Base-by-base conservation (phyloP, 2,329 filamentous ascomycete species). In the Rhexocercosporidium sp. region DNA sequence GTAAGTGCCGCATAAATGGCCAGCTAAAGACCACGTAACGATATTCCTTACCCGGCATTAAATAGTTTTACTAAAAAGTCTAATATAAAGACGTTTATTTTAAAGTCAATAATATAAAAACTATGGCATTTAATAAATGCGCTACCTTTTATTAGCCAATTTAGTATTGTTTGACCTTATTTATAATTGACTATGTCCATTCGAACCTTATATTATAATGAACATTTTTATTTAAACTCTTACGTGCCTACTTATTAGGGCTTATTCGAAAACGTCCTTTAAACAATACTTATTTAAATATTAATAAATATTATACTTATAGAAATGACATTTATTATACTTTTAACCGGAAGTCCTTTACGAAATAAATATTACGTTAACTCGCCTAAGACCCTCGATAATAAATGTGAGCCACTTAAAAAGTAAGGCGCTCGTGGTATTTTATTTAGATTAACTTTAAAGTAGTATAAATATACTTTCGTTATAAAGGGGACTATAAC, bases 401-500 rank as follows among this genome's bases (percentile, higher is more conserved):
- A 68, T 66, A 61, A 64, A 62, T 71, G 67, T 64, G 63, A 72
- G 39, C 68, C 66, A 66, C 63, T 72, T 67, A 63, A 67, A 62
- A 71, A 71, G 62, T 63, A 71, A 69, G 78, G 81, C 6, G 71
- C 80, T 0, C 75, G 78, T 9, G 77, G 81, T 16, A 79, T 77
- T 3, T 71, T 83, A 7, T 84, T 84, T 69, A 73, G 77, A 62
- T 71, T 84, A 3, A 80, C 78, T 9, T 75, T 84, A 46, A 70
- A 79, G 25, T 72, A 67, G 2, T 78, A 82, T 67, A 77, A 80
- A 66, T 84, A 84, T 72, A 81, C 78, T 1, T 79, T 84, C 54
- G 73, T 80, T 29, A 73, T 77, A 62, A 84, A 85, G 70, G 78
- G 78, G 22, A 82, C 77, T 1, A 73, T 79, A 1, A 29, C n/a